phyloP scores from a whole-genome alignment of 2,329 filamentous ascomycete species.

The Fusarium nurragi region DNA sequence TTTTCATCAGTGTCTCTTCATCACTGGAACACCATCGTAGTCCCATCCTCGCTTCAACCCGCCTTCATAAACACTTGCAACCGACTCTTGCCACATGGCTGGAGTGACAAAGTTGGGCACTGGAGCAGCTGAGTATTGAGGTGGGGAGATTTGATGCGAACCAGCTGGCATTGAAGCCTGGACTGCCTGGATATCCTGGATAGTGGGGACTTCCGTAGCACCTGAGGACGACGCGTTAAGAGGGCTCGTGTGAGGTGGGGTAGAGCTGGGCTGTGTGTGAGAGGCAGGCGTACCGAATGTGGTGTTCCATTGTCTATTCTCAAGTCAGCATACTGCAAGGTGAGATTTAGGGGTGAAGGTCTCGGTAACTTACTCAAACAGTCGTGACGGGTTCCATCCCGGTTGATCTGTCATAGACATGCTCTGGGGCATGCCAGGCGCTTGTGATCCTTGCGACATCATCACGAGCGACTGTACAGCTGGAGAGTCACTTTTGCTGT shows the following conservation, averaged over 20 bases:
- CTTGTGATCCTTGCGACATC: slow-evolving; percentile 70
- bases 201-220: slow-evolving; percentile 62
- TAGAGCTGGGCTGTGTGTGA: slow-evolving; percentile 45
- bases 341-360: no score
- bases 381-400: slow-evolving; percentile 84
- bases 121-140: slow-evolving; percentile 63
- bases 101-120: slow-evolving; percentile 71
- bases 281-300: slow-evolving; percentile 79
- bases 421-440: slow-evolving; percentile 60
- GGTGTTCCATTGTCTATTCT: slow-evolving; percentile 88
- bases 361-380: slow-evolving; percentile 81
- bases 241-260: slow-evolving; percentile 58
- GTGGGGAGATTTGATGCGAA: slow-evolving; percentile 59
- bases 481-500: slow-evolving; percentile 81
- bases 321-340: slow-evolving; percentile 6
- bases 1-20: slow-evolving; percentile 44
- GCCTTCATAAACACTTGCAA: slow-evolving; percentile 74
- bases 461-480: slow-evolving; percentile 76
- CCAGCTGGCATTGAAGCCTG: slow-evolving; percentile 55
- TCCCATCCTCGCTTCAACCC: slow-evolving; percentile 72
- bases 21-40: slow-evolving; percentile 54
- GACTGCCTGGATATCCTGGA: slow-evolving; percentile 63
- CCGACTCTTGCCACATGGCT: slow-evolving; percentile 78
- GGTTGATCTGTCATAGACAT: slow-evolving; percentile 71
- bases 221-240: slow-evolving; percentile 65